A percentile compares a stretch with the other conserved stretches of the same genome.
Conservation (phyloP, 1,284 basidiomycete genomes). For the Stygiomarasmius scandens region DNA sequence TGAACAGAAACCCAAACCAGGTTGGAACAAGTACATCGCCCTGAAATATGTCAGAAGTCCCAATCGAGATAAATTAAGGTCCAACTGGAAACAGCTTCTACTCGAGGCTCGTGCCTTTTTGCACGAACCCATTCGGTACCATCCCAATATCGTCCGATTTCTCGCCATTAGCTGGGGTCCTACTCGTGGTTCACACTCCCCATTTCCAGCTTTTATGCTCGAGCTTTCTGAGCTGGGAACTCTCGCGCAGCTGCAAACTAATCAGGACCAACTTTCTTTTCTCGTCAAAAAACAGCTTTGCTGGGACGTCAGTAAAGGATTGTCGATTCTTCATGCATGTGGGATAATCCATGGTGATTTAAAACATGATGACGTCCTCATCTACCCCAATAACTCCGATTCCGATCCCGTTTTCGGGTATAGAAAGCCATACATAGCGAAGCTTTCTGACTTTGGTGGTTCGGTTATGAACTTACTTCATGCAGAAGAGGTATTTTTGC, state of each 20-base stretch:
- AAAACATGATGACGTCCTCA: slow-evolving; percentile 15
- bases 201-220: slow-evolving; percentile 11
- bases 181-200: not conserved
- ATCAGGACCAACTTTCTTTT: slow-evolving; percentile 6
- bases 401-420: not conserved
- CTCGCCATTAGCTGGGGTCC: slow-evolving; percentile 13
- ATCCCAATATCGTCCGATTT: slow-evolving; percentile 15
- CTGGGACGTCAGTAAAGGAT: slow-evolving; percentile 12
- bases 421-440: slow-evolving; percentile 2
- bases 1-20: not conserved
- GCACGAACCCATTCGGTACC: slow-evolving; percentile 15
- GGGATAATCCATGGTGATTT: slow-evolving; percentile 13
- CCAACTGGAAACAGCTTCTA: slow-evolving; percentile 11
- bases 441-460: slow-evolving; percentile 13
- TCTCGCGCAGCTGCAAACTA: slow-evolving; percentile 7
- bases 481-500: not conserved
- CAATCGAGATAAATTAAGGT: not conserved
- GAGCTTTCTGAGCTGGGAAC: slow-evolving; percentile 13
- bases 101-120: slow-evolving; percentile 9
- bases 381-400: slow-evolving; percentile 4
- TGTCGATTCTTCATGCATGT: slow-evolving; percentile 13
- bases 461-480: slow-evolving; percentile 11
- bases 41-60: slow-evolving; percentile 9
- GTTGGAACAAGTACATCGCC: slow-evolving; percentile 11
- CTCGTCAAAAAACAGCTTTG: slow-evolving; percentile 9